Evolutionary conservation across 352 stramenopile species (phyloP).

Genomic region (Globisporangium parvum): DNA sequence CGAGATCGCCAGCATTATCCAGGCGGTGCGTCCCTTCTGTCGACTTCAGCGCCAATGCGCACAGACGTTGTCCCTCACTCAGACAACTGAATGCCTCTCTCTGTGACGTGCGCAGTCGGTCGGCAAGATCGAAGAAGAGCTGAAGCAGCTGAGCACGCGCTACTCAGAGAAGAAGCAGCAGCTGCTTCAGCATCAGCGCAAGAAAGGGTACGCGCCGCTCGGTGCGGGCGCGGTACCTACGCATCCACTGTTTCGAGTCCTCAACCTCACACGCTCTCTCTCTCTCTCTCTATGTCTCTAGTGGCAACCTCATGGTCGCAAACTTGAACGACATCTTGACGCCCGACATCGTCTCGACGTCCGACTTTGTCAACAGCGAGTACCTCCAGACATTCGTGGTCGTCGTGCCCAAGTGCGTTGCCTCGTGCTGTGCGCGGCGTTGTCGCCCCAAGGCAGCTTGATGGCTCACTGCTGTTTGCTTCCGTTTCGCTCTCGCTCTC

Average conservation of each 20-base stretch:
- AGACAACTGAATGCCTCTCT: not conserved
- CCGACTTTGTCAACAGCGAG: constrained; percentile 94
- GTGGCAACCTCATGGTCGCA: constrained; percentile 91
- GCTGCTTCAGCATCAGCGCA: constrained; percentile 87
- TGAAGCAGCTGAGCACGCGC: constrained; percentile 91
- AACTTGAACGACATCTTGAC: constrained; percentile 95
- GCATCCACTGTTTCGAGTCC: not conserved
- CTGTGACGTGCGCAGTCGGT: constrained; percentile 45
- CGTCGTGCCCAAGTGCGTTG: constrained; percentile 85
- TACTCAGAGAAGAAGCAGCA: constrained; percentile 94
- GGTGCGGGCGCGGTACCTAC: not conserved
- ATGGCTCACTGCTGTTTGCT: no score
- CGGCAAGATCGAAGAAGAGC: constrained; percentile 95
- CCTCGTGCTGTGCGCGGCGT: no score
- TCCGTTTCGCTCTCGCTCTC: not conserved
- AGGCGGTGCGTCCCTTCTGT: constrained; percentile 47
- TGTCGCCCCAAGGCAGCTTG: no score
- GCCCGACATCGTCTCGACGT: constrained; percentile 82
- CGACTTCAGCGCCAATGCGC: not conserved
- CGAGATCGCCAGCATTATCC: constrained; percentile 94
- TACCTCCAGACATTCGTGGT: constrained; percentile 97
- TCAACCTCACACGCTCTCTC: no score
- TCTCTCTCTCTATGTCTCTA: constrained; percentile 12
- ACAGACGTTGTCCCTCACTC: not conserved
- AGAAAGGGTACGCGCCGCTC: constrained; percentile 69